A percentile compares a stretch with the other conserved stretches of the same genome.
phyloP scores from a whole-genome alignment of 345 rosid species.

The Gossypium longicalyx region DNA sequence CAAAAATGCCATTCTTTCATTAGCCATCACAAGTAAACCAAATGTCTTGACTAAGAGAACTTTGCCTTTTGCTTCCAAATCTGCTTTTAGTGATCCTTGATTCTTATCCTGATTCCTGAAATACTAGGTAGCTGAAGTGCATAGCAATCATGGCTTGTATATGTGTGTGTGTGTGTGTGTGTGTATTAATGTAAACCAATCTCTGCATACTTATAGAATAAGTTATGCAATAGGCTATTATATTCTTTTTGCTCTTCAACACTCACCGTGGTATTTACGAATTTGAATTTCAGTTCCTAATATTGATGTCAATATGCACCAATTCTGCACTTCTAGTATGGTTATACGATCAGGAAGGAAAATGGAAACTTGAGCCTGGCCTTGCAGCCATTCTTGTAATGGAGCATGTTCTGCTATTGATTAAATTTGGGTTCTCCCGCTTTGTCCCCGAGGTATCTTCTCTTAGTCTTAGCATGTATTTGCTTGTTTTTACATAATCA shows the following conservation, averaged over 20 bases:
- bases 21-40: background rate
- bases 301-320: constrained; percentile 87
- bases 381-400: constrained; percentile 77
- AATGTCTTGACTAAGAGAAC: background rate
- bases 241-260: background rate
- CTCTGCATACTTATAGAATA: no score
- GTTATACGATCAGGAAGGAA: constrained; percentile 78
- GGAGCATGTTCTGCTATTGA: constrained; percentile 72
- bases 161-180: no score
- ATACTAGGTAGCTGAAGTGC: background rate
- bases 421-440: constrained; percentile 78
- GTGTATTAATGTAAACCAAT: no score
- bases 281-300: constrained; percentile 52
- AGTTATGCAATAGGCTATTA: no score
- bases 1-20: background rate
- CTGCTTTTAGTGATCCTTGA: background rate
- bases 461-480: background rate
- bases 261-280: background rate
- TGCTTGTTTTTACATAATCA: background rate
- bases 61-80: background rate
- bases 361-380: constrained; percentile 91
- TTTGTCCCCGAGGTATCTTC: constrained; percentile 67
- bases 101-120: background rate
- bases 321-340: constrained; percentile 85
- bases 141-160: background rate